phyloP scores from a whole-genome alignment of 192 early-diverging fungal genomes.

The Coemansia sp. region DNA sequence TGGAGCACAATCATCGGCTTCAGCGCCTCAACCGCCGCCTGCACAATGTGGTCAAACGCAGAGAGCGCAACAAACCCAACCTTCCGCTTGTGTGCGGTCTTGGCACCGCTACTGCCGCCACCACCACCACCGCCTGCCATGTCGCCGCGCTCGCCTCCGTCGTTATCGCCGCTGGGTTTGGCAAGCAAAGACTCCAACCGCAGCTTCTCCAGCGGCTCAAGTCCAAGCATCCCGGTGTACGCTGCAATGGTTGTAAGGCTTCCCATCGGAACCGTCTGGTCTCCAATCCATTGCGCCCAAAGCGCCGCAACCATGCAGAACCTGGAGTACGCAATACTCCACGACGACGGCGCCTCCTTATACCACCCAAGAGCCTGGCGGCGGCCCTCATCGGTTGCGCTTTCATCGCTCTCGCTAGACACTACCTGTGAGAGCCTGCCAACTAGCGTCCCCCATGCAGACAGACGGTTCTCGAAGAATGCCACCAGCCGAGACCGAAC shows the following conservation, averaged over 20 bases:
- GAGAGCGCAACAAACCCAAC: constrained; percentile 49
- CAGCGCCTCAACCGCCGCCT: constrained; percentile 37
- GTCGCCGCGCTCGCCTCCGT: neutral
- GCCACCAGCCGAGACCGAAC: constrained; percentile 12
- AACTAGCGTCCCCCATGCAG: constrained; percentile 9
- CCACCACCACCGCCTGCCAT: neutral
- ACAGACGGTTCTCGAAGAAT: constrained; percentile 27
- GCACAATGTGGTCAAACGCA: constrained; percentile 49
- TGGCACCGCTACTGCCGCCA: too few species aligned
- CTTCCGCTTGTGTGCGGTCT: constrained; percentile 22
- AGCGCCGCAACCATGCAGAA: constrained; percentile 33
- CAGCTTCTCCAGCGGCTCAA: constrained; percentile 24
- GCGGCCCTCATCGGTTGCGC: neutral
- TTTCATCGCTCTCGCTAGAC: neutral
- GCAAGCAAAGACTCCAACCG: constrained; percentile 7
- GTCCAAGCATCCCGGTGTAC: constrained; percentile 28
- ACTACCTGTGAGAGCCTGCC: neutral
- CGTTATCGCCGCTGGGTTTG: too few species aligned
- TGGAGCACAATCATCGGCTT: constrained; percentile 22
- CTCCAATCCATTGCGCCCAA: constrained; percentile 48
- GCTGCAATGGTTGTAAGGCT: constrained; percentile 18
- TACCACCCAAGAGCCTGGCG: neutral
- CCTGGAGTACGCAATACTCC: constrained; percentile 40
- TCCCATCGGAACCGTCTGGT: constrained; percentile 19
- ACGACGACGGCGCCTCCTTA: constrained; percentile 19